Base-by-base conservation (phyloP, 345 rosid genomes). In the Barbarea vulgaris region DNA sequence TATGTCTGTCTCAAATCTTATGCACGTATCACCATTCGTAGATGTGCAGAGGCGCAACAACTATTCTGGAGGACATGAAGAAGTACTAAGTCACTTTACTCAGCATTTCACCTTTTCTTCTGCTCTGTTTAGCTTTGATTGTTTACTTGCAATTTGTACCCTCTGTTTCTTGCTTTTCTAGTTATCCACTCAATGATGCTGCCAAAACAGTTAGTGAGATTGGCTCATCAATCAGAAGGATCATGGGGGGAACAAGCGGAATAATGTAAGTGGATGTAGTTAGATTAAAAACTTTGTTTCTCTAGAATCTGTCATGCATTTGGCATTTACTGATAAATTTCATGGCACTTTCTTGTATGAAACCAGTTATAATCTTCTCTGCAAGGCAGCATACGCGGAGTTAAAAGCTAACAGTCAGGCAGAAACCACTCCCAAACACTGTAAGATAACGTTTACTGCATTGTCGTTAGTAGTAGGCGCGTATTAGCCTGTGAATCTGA, bases 211-310 rank as follows among this genome's bases (percentile, higher is more conserved):
- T 92, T 31, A 85, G 84, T 60, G 93, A 92, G 81, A 92, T 95
- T 70, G 97, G 96, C 63, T 86, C 89, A 69, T 83, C 99, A 34
- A 73, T 92, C 71, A 83, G 88, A 81, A 85, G 89, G 84, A 90
- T 84, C 56, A 92, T 92, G 99, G 99, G 99, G 67, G 99, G 99
- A 41, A 95, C 99, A 60, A 92, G 99, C 41, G 97, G 99, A 74
- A 89, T 95, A 53, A 44, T 95, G 99, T 92, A 92, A 39, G 8
- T 57, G 59, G 36, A 27, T 30, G 39, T 9, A 33, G 10, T 10
- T 58, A 58, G 34, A 3, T 19, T 21, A 17, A 34, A 28, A 11
- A 13, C 7, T 11, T 59, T 12, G 3, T 11, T 36, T 21, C 6
- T 19, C 2, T 36, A 19, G 3, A 18, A 33, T 12, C 34, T 18